Evolutionary conservation across 805 yeast species (phyloP), one percentile per base, ranked within the genome.

Genomic region (Spathaspora arborariae): DNA sequence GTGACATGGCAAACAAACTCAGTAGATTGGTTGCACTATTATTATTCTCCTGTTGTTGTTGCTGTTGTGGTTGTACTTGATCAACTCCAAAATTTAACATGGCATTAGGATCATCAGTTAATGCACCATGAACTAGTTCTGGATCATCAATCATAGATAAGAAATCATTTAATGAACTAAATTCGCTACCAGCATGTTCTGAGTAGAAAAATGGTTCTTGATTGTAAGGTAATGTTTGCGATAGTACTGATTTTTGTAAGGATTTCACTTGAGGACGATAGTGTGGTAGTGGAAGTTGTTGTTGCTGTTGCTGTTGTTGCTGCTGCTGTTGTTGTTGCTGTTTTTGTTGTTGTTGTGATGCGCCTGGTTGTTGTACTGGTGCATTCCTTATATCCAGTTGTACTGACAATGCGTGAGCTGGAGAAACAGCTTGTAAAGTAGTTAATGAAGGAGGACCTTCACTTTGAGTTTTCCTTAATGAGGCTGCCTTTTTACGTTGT

Each of bases 181-280:
- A 90, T 65, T 91, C 97, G 18, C 94, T 84, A 2, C 96, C 96
- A 0, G 94, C 96, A 60, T 90, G 95, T 57, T 90, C 96, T 0
- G 96, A 86, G 52, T 81, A 85, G 67, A 90, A 90, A 48, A 85
- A 80, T 0, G 96, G 94, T 51, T 82, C 87, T 48, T 82, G 88
- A 54, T 77, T 60, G 62, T 68, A 73, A 3, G 73, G 68, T 45
- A 70, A 58, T 1, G 75, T 65, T 50, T 72, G 76, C 4, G 73
- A 60, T 40, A 72, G 56, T 2, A 68, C 69, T 4, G 68, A 57
- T 30, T 40, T 18, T 26, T 40, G 35, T 13, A 37, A 20, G n/a
- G 15, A 8, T 37, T 20, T 19, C 7, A 15, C 41, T 30, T 30
- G 35, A 3, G 35, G 35, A 13, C 35, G 35, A 30, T 30, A 30